Evolutionary conservation across 257 asterid species (phyloP).

Genomic region (Plantago ovata): DNA sequence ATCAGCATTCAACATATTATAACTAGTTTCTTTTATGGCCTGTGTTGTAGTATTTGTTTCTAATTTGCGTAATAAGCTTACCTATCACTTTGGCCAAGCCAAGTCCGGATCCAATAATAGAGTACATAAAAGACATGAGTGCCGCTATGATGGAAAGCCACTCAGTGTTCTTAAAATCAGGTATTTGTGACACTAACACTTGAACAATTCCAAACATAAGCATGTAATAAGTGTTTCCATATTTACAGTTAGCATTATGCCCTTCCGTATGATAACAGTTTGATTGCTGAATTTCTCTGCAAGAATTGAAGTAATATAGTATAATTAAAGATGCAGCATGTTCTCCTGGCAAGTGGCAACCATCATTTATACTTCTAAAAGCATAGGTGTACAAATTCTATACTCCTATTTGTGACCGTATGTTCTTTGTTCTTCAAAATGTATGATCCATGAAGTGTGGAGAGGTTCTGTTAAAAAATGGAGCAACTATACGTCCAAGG

Average conservation of each 20-base stretch:
- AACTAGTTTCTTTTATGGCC: not conserved
- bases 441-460: no score
- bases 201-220: slow-evolving; percentile 59
- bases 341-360: not conserved
- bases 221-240: slow-evolving; percentile 38
- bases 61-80: slow-evolving; percentile 9
- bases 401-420: no score
- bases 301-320: not conserved
- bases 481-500: no score
- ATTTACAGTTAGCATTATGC: slow-evolving; percentile 41
- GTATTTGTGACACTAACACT: slow-evolving; percentile 59
- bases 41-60: slow-evolving; percentile 29
- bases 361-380: no score
- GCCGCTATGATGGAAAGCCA: slow-evolving; percentile 74
- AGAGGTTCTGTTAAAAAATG: no score
- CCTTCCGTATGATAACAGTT: slow-evolving; percentile 74
- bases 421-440: no score
- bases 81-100: slow-evolving; percentile 76
- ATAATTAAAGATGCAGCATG: not conserved
- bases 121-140: slow-evolving; percentile 65
- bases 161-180: slow-evolving; percentile 56
- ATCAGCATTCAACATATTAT: not conserved
- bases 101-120: slow-evolving; percentile 59
- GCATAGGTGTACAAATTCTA: no score
- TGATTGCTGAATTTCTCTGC: slow-evolving; percentile 70